A percentile compares a stretch with the other conserved stretches of the same genome.
These are phyloP conservation scores for Lycium ferocissimum DNA, from an alignment of 257 asterid species.

Conservation along the genomic window DNA sequence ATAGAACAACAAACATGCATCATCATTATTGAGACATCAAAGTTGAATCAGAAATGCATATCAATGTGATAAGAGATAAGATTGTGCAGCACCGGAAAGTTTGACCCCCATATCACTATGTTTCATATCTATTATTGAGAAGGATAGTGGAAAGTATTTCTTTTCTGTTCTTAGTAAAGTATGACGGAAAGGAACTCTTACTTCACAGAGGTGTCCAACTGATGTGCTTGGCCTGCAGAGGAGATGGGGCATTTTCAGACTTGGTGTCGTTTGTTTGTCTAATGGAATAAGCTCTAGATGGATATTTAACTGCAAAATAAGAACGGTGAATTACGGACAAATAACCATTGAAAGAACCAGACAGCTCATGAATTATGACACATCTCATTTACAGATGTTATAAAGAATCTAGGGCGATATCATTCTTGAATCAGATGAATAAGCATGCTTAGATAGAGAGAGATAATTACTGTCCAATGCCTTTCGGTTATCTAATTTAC, in stretches of 20 bases:
- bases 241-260: conserved; percentile 40
- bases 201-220: conserved; percentile 40
- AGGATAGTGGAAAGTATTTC: neutral
- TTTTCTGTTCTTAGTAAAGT: neutral
- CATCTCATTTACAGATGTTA: neutral
- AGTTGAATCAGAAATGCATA: neutral
- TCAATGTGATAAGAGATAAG: neutral
- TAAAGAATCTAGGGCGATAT: neutral
- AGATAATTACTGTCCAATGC: too few species aligned
- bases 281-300: conserved; percentile 39
- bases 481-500: too few species aligned
- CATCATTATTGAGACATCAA: neutral
- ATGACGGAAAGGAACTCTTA: conserved; percentile 27
- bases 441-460: neutral
- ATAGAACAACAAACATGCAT: neutral
- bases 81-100: too few species aligned
- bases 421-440: neutral
- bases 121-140: neutral
- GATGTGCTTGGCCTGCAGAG: conserved; percentile 40
- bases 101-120: neutral
- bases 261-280: conserved; percentile 41
- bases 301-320: conserved; percentile 44
- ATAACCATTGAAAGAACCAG: neutral
- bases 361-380: neutral
- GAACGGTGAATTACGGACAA: neutral